These are phyloP conservation scores for Aspergillus pseudoviridinutans DNA, from an alignment of 2,329 filamentous ascomycete genomes.

Conservation along the genomic window DNA sequence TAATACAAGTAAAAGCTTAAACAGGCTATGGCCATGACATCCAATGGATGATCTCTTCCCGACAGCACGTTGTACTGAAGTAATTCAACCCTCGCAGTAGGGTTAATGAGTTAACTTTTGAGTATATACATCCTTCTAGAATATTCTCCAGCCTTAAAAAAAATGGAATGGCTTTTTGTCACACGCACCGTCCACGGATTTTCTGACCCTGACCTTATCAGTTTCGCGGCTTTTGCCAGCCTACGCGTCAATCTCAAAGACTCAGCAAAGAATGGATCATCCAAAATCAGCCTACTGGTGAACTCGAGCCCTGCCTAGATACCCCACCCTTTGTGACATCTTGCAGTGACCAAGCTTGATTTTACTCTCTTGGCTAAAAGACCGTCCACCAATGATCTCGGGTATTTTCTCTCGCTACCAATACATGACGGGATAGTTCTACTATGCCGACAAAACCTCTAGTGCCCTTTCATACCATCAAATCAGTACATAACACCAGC, in stretches of 20 bases:
- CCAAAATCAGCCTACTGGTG: not conserved
- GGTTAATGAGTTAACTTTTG: not conserved
- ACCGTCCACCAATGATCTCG: no score
- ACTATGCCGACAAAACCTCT: no score
- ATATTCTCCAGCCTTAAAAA: not conserved
- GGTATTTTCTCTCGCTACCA: no score
- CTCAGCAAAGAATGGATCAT: no score
- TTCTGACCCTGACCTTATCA: no score
- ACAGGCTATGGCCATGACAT: no score
- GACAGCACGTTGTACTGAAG: not conserved
- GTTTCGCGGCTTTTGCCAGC: no score
- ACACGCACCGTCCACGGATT: not conserved
- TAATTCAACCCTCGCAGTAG: no score
- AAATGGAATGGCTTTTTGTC: not conserved
- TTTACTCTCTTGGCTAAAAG: slow-evolving; percentile 11
- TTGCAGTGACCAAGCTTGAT: slow-evolving; percentile 8
- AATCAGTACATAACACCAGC: no score
- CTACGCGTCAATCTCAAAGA: no score
- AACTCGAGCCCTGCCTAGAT: slow-evolving; percentile 18
- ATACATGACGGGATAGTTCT: no score
- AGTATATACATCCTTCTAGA: not conserved
- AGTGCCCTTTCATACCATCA: no score
- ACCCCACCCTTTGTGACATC: slow-evolving; percentile 3
- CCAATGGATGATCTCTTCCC: not conserved
- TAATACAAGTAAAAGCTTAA: not conserved